Conservation (phyloP, 495 filamentous ascomycete genomes). For the Hypoxylon subgilvum region DNA sequence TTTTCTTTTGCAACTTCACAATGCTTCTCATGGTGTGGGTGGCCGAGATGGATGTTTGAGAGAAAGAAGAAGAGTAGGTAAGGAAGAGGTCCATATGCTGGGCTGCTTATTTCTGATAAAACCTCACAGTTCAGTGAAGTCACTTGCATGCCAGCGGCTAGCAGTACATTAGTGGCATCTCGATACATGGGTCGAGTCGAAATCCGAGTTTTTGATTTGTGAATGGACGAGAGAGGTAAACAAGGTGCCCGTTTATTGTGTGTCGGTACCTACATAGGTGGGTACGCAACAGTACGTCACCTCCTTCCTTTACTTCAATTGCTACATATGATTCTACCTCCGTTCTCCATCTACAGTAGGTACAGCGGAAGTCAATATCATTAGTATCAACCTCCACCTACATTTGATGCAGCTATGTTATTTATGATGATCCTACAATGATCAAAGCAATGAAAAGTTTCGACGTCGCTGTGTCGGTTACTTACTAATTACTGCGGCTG, state of each 20-base stretch:
- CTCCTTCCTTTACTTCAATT: too few species aligned
- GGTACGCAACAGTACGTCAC: too few species aligned
- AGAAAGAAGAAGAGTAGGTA: neutral
- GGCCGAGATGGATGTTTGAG: conserved; percentile 1
- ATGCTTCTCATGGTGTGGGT: conserved; percentile 39
- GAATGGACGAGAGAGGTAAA: conserved; percentile 13
- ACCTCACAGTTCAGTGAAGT: conserved; percentile 16
- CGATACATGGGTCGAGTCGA: conserved; percentile 16
- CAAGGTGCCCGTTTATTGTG: conserved; percentile 12
- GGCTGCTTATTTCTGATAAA: conserved; percentile 23
- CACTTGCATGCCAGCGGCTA: conserved; percentile 30
- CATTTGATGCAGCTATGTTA: too few species aligned
- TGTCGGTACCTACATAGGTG: conserved; percentile 7
- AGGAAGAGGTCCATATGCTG: conserved; percentile 19
- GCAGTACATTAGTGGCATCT: conserved; percentile 27
- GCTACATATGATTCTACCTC: too few species aligned
- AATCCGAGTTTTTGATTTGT: conserved; percentile 20
- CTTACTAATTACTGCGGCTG: too few species aligned
- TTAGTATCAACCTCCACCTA: too few species aligned
- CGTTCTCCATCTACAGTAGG: too few species aligned
- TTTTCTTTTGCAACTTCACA: conserved; percentile 16
- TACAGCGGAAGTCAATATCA: too few species aligned
- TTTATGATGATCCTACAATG: too few species aligned
- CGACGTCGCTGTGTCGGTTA: too few species aligned
- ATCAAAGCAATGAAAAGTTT: too few species aligned